These are phyloP conservation scores for Discostella stelligeroides DNA, from an alignment of 108 stramenopile genomes.

Conservation along the genomic window DNA sequence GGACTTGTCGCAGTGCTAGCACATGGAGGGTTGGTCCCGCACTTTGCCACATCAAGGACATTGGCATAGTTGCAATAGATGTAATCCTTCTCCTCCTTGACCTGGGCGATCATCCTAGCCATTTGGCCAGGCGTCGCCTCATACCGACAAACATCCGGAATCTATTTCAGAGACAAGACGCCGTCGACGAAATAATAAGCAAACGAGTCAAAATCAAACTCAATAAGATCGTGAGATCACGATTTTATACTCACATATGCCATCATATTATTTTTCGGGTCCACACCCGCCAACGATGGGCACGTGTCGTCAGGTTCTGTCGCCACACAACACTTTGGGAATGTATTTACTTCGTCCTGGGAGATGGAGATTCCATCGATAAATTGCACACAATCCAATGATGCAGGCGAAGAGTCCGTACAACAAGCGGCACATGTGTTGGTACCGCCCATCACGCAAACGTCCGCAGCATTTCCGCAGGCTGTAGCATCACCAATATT, in stretches of 20 bases:
- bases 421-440: slow-evolving; percentile 22
- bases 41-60: slow-evolving; percentile 6
- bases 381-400: neutral
- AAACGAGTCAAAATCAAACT: no score
- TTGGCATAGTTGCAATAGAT: slow-evolving; percentile 29
- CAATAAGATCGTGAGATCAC: no score
- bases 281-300: neutral
- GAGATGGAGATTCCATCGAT: slow-evolving; percentile 7
- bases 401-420: neutral
- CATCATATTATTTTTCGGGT: slow-evolving; percentile 21
- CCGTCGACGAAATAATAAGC: neutral
- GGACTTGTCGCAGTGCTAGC: slow-evolving; percentile 25
- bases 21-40: slow-evolving; percentile 13
- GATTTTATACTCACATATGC: neutral
- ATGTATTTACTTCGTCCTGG: neutral
- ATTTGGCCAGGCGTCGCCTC: slow-evolving; percentile 23
- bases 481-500: neutral
- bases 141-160: slow-evolving; percentile 7
- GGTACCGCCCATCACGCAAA: neutral
- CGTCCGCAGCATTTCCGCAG: neutral
- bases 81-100: slow-evolving; percentile 26
- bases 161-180: neutral
- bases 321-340: neutral
- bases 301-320: neutral
- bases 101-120: slow-evolving; percentile 18